These are phyloP conservation scores for Perkinsus marinus DNA, from an alignment of 169 alveolate species.

Conservation along the genomic window DNA sequence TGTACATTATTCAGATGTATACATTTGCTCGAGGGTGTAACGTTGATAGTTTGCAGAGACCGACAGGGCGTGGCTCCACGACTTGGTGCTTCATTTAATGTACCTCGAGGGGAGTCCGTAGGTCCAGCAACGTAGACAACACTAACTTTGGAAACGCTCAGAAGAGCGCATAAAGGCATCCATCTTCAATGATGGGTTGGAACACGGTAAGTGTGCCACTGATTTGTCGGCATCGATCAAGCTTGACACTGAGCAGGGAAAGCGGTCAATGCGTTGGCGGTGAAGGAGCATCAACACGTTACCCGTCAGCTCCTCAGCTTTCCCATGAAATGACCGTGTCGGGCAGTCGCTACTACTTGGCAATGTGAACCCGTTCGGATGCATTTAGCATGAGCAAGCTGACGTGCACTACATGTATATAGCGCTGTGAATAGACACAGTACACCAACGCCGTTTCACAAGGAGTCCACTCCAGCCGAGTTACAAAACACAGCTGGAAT, in stretches of 20 bases:
- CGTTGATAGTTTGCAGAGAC: not conserved
- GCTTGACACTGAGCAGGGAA: not conserved
- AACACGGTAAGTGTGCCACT: not conserved
- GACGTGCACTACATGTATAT: too few relatives aligned
- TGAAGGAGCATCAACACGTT: too few relatives aligned
- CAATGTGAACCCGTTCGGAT: not conserved
- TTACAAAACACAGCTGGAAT: too few relatives aligned
- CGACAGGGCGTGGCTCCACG: not conserved
- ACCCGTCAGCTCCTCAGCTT: too few relatives aligned
- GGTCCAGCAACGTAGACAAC: not conserved
- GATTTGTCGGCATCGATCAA: not conserved
- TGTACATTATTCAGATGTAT: not conserved
- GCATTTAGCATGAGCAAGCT: not conserved
- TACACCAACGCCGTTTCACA: too few relatives aligned
- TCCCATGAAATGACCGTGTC: too few relatives aligned
- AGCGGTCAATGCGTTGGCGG: not conserved
- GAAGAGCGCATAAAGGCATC: not conserved
- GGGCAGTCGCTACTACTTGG: not conserved
- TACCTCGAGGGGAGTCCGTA: not conserved
- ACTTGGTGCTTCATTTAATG: not conserved
- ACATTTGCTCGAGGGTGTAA: not conserved
- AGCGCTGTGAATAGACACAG: too few relatives aligned
- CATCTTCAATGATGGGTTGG: not conserved
- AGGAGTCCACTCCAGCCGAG: too few relatives aligned
- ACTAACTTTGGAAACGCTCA: not conserved